These are phyloP conservation scores for Monosporascus sp. DNA, from an alignment of 2,329 filamentous ascomycete genomes.

Conservation along the genomic window DNA sequence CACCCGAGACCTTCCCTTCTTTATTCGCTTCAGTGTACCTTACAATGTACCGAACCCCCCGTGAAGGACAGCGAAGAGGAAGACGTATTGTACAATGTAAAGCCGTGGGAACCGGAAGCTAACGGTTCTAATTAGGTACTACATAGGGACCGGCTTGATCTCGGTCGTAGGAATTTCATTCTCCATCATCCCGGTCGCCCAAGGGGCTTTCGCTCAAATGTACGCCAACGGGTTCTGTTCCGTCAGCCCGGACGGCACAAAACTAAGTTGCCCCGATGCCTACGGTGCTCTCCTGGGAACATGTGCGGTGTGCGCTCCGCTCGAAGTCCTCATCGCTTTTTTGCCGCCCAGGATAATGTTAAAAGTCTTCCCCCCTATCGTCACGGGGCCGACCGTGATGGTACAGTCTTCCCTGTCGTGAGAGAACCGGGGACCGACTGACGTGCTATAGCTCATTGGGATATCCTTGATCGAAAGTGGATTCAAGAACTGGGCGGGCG, in stretches of 20 bases:
- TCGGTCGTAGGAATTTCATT: conserved; percentile 78
- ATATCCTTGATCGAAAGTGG: conserved; percentile 66
- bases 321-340: conserved; percentile 72
- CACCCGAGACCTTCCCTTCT: too few relatives aligned
- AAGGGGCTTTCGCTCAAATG: conserved; percentile 70
- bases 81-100: too few relatives aligned
- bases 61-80: too few relatives aligned
- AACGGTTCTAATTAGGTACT: conserved; percentile 49
- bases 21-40: too few relatives aligned
- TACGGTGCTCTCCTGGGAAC: conserved; percentile 75
- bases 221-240: conserved; percentile 67
- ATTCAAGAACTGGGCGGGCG: conserved; percentile 75
- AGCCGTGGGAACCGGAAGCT: conserved; percentile 1
- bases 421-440: background rate
- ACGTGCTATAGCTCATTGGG: conserved; percentile 54
- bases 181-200: conserved; percentile 67
- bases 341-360: conserved; percentile 64
- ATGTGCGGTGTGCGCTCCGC: conserved; percentile 55
- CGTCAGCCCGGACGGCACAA: conserved; percentile 54
- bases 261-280: conserved; percentile 67
- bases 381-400: conserved; percentile 67
- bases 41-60: too few relatives aligned
- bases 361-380: conserved; percentile 72
- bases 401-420: conserved; percentile 8
- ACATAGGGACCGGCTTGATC: conserved; percentile 72